These are phyloP conservation scores for Exserohilum turcica DNA, from an alignment of 2,329 filamentous ascomycete genomes.

Conservation along the genomic window DNA sequence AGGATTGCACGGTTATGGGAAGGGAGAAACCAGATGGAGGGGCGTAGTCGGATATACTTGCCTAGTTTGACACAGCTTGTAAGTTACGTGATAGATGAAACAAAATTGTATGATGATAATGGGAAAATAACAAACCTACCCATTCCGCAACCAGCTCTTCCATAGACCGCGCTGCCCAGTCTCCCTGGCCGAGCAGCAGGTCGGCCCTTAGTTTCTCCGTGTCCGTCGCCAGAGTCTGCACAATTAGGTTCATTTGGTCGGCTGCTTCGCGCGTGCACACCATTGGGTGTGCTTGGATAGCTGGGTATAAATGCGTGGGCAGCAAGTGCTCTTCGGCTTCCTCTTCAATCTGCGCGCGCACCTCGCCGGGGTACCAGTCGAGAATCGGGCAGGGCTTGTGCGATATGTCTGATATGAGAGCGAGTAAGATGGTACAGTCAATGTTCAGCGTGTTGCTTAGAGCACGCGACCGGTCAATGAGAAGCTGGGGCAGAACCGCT, in stretches of 20 bases:
- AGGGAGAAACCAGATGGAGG: conserved; percentile 62
- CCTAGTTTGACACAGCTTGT: no score
- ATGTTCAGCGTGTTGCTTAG: conserved; percentile 60
- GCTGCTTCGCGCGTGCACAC: conserved; percentile 71
- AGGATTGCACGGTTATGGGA: conserved; percentile 62
- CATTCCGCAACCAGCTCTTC: conserved; percentile 30
- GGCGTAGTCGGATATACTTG: conserved; percentile 56
- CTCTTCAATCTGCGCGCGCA: conserved; percentile 67
- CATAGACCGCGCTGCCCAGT: conserved; percentile 10
- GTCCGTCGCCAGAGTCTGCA: conserved; percentile 47
- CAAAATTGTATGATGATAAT: no score
- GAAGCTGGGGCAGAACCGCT: conserved; percentile 39
- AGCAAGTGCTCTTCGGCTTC: conserved; percentile 67
- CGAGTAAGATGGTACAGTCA: conserved; percentile 73
- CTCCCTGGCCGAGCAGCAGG: conserved; percentile 60
- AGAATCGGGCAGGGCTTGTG: conserved; percentile 58
- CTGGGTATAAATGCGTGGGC: conserved; percentile 65
- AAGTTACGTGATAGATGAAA: no score
- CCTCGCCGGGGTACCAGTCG: conserved; percentile 62
- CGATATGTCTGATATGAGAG: conserved; percentile 74
- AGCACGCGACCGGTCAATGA: conserved; percentile 46
- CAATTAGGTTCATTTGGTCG: conserved; percentile 61
- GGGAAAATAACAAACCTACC: conserved; percentile 6
- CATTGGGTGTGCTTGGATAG: conserved; percentile 61
- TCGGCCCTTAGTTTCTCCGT: conserved; percentile 59